Percentiles rank a stretch among this genome's conserved stretches.
Evolutionary conservation across 2,329 filamentous ascomycete genomes (phyloP).

Genomic region (Diaporthe sp.): DNA sequence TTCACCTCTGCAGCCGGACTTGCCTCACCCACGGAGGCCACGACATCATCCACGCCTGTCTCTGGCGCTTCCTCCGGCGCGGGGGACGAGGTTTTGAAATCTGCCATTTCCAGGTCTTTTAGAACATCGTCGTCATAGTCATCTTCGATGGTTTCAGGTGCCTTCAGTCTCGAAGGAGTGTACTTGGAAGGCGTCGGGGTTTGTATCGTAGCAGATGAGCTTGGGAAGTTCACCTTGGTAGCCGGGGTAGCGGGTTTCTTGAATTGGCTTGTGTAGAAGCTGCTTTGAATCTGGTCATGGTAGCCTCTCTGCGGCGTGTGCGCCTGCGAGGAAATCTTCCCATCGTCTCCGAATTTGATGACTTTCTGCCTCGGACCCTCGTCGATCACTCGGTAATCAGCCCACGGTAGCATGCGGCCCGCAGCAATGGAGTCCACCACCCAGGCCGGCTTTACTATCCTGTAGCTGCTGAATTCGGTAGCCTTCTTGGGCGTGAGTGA

Average conservation of each 20-base stretch:
- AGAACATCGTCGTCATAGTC: conserved; percentile 51
- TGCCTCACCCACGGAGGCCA: background rate
- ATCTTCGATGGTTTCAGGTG: conserved; percentile 55
- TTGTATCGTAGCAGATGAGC: conserved; percentile 40
- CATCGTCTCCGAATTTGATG: conserved; percentile 69
- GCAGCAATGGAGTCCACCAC: conserved; percentile 89
- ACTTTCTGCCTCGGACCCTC: conserved; percentile 87
- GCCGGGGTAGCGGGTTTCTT: conserved; percentile 52
- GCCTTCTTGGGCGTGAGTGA: conserved; percentile 92
- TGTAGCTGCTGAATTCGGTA: conserved; percentile 87
- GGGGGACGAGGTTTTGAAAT: background rate
- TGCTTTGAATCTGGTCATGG: conserved; percentile 82
- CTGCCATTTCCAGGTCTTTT: background rate
- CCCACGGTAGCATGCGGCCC: conserved; percentile 87
- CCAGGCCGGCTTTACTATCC: conserved; percentile 96
- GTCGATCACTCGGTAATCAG: conserved; percentile 85
- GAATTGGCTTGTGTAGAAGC: conserved; percentile 86
- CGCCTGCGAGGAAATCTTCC: conserved; percentile 75
- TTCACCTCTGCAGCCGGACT: background rate
- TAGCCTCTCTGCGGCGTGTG: conserved; percentile 76
- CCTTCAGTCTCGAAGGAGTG: conserved; percentile 36
- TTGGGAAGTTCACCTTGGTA: conserved; percentile 44
- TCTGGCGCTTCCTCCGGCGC: background rate
- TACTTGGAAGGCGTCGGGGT: conserved; percentile 38
- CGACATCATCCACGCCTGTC: background rate